phyloP scores from a whole-genome alignment of 2,329 filamentous ascomycete genomes.

The Pseudogymnoascus sp. region DNA sequence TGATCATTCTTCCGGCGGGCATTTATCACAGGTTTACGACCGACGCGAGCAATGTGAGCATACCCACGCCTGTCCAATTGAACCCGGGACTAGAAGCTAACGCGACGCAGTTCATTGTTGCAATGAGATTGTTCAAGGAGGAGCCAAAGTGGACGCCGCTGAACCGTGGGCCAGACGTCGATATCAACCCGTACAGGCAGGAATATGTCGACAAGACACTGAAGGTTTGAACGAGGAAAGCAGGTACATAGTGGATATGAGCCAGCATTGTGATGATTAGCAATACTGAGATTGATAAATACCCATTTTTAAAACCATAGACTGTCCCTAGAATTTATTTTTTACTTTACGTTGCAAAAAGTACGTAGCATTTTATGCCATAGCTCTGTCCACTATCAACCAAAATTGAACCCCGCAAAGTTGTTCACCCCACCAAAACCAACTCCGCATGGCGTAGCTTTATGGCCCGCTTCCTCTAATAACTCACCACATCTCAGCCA shows the following conservation, averaged over 20 bases:
- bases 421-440: conserved; percentile 1
- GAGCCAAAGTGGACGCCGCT: conserved; percentile 97
- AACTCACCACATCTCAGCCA: neutral
- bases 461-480: neutral
- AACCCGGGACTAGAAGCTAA: conserved; percentile 8
- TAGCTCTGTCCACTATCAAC: neutral
- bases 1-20: conserved; percentile 87
- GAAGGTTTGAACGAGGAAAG: neutral
- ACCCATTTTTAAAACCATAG: neutral
- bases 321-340: neutral
- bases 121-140: conserved; percentile 95
- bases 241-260: neutral
- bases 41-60: conserved; percentile 76
- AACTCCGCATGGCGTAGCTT: neutral
- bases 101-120: conserved; percentile 69
- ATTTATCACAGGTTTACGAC: conserved; percentile 98
- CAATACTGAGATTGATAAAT: neutral
- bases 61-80: neutral
- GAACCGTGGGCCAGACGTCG: conserved; percentile 69
- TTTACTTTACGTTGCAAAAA: neutral
- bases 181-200: conserved; percentile 69
- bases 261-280: neutral
- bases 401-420: neutral
- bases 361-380: neutral
- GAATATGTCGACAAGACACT: conserved; percentile 52